A percentile compares a stretch with the other conserved stretches of the same genome.
Evolutionary conservation across 208 protist genomes (phyloP).

Genomic region (Trichomonas gallinae): DNA sequence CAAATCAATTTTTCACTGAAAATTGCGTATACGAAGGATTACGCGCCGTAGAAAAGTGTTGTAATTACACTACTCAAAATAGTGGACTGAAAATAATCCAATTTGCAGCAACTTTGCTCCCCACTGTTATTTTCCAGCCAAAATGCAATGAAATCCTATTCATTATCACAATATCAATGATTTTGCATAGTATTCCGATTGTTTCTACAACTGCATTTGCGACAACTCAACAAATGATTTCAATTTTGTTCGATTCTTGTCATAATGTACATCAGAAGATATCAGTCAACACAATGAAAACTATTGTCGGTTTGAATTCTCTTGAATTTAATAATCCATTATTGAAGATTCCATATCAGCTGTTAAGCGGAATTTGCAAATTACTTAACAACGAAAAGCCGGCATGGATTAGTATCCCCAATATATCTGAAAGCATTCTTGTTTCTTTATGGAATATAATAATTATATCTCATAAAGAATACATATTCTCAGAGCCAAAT

Average conservation of each 20-base stretch:
- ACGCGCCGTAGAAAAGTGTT: background rate
- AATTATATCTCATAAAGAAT: background rate
- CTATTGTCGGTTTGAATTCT: background rate
- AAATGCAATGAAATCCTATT: background rate
- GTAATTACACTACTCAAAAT: background rate
- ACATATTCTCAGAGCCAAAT: background rate
- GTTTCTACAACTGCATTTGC: background rate
- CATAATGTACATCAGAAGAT: background rate
- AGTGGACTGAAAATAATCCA: background rate
- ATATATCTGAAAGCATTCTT: background rate
- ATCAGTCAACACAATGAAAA: background rate
- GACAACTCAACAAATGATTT: background rate
- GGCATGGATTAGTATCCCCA: background rate
- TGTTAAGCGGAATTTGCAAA: background rate
- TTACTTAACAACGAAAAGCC: background rate
- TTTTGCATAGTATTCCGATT: background rate
- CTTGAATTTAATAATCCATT: background rate
- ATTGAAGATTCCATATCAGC: background rate
- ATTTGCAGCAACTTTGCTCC: background rate
- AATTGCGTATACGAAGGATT: background rate
- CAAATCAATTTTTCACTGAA: background rate
- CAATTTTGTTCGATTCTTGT: background rate
- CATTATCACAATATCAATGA: background rate
- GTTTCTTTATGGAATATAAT: background rate
- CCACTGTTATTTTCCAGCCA: background rate